Base-by-base conservation (phyloP, 495 filamentous ascomycete species). In the Cetradonia linearis region DNA sequence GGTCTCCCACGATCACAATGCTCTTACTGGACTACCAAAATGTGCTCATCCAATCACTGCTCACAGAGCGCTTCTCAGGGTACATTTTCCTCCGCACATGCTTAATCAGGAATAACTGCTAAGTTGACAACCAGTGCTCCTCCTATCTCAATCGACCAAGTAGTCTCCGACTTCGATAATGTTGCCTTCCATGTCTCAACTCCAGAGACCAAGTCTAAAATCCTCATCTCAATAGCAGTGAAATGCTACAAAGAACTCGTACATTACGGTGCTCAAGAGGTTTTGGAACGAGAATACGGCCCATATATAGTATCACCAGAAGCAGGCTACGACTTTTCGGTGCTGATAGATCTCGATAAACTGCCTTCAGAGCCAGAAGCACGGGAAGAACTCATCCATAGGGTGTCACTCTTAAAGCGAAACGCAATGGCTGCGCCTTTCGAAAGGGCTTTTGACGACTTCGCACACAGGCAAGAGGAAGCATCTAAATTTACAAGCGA, bases 21-120 rank as follows among this genome's bases (percentile, higher is more conserved):
- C 83, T 98, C 74, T 86, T 97, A 69, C 85, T 99, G 67, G 93
- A 99, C 71, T 99, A 99, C 72, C 93, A 97, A 71, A 99, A 99
- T 75, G 91, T 94, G 60, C 80, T 97, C 68, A 95, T 99, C 70
- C 89, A 96, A 76, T 87, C 90, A 58, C 83, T 97, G 66, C 84
- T 99, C 63, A 94, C 86, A 61, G 93, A 99, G 77, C 87, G 93
- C 65, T 92, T 97, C 75, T 85, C 87, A 46, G 89, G 89, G 91
- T 93, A 81, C 65, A 54, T 70, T 56, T 55, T 48, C 37, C 42
- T n/a, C 31, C 40, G 56, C 61, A 33, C 49, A 27, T n/a, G 11
- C 20, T 31, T 42, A 0, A 18, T 23, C 13, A 25, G 3, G 34
- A 13, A 27, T 25, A 23, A 44, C 20, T 64, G 20, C 52, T 61